Evolutionary conservation across 345 rosid genomes (phyloP), one percentile per base, ranked within the genome.

Genomic region (Lepidium aucheri): DNA sequence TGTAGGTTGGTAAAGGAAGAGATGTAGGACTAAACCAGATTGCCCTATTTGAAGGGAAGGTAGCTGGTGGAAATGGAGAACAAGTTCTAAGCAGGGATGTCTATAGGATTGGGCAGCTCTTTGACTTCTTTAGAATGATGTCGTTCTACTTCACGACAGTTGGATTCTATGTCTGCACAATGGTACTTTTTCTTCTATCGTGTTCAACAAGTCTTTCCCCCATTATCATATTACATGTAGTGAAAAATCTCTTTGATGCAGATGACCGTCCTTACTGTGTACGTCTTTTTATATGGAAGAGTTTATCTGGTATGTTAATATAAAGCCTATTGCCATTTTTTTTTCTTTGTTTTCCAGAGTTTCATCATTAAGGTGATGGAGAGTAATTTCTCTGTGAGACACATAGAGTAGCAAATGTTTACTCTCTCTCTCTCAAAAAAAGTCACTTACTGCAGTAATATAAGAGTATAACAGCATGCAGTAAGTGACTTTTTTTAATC

Each of bases 1-100:
- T 77, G 69, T 77, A 94, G 99, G 99, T 94, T 77, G 99, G 99
- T 67, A 94, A 94, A 80, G 99, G 99, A 75, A 88, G 99, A 74
- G 99, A 94, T 79, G 99, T 94, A 50, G 99, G 97, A 53, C 82
- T 94, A 70, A 94, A 94, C 73, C 99, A 94, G 86, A 94, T 94
- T 80, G 97, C 99, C 44, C 81, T 94, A 40, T 94, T 94, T 69
- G 99, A 94, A 77, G 99, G 97, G 74, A 94, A 94, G 80, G 99
- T 94, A 26, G 96, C 97, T 24, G 97, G 99, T 70, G 99, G 99
- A 38, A 94, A 94, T 75, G 99, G 99, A 72, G 99, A 94, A 79
- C 99, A 94, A 84, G 95, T 90, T 55, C 91, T 94, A 18, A 94
- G 99, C 71, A 83, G 99, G 83, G 99, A 94, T 59, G 81, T 94